Evolutionary conservation across 352 stramenopile genomes (phyloP), one percentile per base, ranked within the genome.

Genomic region (Phytophthora palmivora): DNA sequence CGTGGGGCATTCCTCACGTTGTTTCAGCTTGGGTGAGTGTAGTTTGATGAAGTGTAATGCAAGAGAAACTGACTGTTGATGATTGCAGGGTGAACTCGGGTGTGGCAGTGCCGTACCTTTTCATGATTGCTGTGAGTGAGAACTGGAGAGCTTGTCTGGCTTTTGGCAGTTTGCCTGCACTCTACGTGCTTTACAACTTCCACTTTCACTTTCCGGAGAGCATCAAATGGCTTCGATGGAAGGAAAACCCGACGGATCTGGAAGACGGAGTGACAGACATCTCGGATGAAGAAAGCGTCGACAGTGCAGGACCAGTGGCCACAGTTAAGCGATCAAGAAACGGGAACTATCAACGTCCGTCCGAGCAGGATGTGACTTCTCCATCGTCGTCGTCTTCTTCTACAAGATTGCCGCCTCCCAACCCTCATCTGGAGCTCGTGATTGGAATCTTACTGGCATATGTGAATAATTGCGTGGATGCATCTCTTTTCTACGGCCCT

Each of bases 391-490:
- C 60, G 19, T 51, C 56, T 12, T 41, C 54, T 11, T 33, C 44
- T 42, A 33, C 54, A 8, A 58, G 21, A 10, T 28, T 48, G 26
- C 4, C 34, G 30, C 45, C 49, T 24, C 38, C 58, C 22, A 53
- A 64, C 18, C 78, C 80, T 26, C 73, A 74, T 11, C 62, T 89
- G n/a, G 83, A 93, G 49, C 82, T 96, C 10, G 43, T 75, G 37
- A 86, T 94, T 18, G 87, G 87, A 16, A 82, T 96, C 14, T 39
- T 94, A 45, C 70, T 94, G 11, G 87, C 87, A 2, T 94, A 92
- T 62, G 86, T 92, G 30, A 94, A 96, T 70, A 96, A 96, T 64
- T 96, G 83, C 49, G 83, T 96, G 19, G 85, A 94, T 58, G 82
- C 84, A 11, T 92, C 84, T 59, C 81, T 95, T n/a, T 95, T 95